Percentiles rank a stretch among this genome's conserved stretches.
Conservation (phyloP, 2,329 filamentous ascomycete species). For the Hypoxylon sp. region DNA sequence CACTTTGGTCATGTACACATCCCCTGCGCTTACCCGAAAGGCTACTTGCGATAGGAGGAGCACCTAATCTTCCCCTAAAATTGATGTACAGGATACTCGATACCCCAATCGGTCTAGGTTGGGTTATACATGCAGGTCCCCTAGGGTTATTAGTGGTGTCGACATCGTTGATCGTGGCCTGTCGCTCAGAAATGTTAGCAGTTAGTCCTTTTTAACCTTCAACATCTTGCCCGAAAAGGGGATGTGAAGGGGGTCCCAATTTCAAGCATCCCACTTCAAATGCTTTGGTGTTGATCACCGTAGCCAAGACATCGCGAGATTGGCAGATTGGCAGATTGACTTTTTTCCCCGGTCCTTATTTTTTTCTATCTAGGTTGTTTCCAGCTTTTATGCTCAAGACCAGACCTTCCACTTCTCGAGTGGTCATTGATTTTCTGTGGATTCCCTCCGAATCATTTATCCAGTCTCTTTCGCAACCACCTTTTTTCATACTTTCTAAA, state of each 20-base stretch:
- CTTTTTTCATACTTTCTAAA: constrained; percentile 6
- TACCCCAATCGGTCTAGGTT: neutral
- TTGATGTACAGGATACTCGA: constrained; percentile 5
- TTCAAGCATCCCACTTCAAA: constrained; percentile 30
- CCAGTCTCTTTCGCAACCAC: too few species aligned
- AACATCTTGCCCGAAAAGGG: constrained; percentile 31
- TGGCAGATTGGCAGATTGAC: too few species aligned
- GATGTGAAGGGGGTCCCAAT: constrained; percentile 27
- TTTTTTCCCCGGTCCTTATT: constrained; percentile 25
- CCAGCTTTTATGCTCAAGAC: neutral
- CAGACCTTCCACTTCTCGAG: constrained; percentile 2
- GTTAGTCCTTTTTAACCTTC: constrained; percentile 31
- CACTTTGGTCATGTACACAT: too few species aligned
- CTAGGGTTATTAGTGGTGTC: constrained; percentile 12
- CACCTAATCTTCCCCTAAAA: constrained; percentile 5
- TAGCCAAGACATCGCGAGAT: constrained; percentile 35
- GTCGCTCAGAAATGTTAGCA: constrained; percentile 22
- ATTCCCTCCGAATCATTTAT: constrained; percentile 1
- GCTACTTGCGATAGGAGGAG: too few species aligned
- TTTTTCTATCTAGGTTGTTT: constrained; percentile 9
- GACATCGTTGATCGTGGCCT: constrained; percentile 20
- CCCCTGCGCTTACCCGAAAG: too few species aligned
- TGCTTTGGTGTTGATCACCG: constrained; percentile 36
- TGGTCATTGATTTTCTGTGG: neutral
- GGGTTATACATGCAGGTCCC: constrained; percentile 14